Conservation (phyloP, 1,139 yeast species). For the Arxiozyma heterogenica region DNA sequence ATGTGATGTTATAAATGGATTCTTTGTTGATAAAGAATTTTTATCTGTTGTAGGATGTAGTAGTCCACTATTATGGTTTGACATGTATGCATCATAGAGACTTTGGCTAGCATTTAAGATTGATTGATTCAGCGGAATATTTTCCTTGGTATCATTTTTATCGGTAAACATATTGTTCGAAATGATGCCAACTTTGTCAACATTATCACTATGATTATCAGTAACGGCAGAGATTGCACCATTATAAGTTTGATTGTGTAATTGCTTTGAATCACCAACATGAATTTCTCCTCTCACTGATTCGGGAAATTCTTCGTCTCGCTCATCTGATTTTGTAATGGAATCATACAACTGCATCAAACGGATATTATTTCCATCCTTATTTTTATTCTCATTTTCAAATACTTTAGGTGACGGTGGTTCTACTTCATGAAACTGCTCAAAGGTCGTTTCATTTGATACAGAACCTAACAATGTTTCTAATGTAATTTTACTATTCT, state of each 20-base stretch:
- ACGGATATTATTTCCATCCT: neutral
- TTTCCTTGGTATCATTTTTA: neutral
- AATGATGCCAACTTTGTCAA: neutral
- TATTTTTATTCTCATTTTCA: too few species aligned
- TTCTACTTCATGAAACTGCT: neutral
- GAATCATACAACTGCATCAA: neutral
- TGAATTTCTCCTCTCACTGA: neutral
- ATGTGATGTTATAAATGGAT: neutral
- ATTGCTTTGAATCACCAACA: neutral
- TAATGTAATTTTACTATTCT: conserved; percentile 4
- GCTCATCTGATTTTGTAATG: neutral
- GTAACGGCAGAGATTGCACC: too few species aligned
- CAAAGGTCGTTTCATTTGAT: neutral
- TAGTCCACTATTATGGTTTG: neutral
- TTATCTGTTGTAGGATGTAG: neutral
- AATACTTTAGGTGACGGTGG: conserved; percentile 1
- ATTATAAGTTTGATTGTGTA: too few species aligned
- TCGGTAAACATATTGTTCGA: neutral
- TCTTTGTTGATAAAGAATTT: neutral
- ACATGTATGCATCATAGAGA: neutral
- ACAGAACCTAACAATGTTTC: conserved; percentile 4
- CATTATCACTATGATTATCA: neutral
- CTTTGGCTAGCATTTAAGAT: neutral
- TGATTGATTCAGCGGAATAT: neutral
- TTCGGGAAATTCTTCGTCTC: neutral